These are phyloP conservation scores for Onygena corvina DNA, from an alignment of 2,329 filamentous ascomycete genomes.

Conservation along the genomic window DNA sequence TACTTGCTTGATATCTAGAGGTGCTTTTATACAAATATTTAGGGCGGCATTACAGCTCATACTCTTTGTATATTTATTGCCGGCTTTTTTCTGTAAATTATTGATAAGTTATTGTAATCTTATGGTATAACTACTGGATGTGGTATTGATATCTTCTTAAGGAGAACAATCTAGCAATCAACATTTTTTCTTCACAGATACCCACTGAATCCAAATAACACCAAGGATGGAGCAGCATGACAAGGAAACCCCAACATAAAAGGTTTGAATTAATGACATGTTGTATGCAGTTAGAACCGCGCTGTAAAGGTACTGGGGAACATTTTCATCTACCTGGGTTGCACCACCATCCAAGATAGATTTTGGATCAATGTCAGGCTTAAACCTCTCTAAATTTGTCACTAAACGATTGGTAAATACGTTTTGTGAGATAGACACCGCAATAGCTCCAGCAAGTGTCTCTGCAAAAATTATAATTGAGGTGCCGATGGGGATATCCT, in stretches of 20 bases:
- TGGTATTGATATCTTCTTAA: no score
- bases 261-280: conserved; percentile 27
- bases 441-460: conserved; percentile 29
- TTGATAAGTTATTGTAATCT: no score
- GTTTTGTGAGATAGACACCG: conserved; percentile 29
- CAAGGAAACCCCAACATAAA: conserved; percentile 6
- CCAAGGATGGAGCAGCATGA: background rate
- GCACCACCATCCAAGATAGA: conserved; percentile 27
- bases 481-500: conserved; percentile 19
- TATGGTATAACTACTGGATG: no score
- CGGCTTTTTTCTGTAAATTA: no score
- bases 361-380: conserved; percentile 20
- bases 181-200: conserved; percentile 5
- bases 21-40: no score
- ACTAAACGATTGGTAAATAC: conserved; percentile 28
- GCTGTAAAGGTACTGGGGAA: conserved; percentile 21
- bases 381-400: conserved; percentile 18
- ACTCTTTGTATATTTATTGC: no score
- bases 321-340: conserved; percentile 25
- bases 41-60: no score
- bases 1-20: no score
- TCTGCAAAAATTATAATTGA: conserved; percentile 28
- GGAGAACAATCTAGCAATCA: no score
- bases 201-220: conserved; percentile 4
- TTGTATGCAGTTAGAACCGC: conserved; percentile 29